Conservation (phyloP, 1,284 basidiomycete genomes). For the Taiwanofungus camphoratus region DNA sequence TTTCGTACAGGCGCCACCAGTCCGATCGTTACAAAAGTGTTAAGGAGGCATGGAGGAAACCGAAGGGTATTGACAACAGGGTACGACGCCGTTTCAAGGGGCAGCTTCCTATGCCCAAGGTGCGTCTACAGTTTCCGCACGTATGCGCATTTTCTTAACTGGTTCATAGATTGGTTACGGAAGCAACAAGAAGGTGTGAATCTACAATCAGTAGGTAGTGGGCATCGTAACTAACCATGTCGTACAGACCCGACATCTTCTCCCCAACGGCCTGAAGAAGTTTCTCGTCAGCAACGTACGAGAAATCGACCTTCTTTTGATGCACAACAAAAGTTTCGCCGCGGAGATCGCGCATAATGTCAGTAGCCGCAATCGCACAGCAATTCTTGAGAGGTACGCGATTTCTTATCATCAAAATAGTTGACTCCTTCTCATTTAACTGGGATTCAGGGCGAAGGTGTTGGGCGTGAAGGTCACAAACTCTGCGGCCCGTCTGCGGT, state of each 20-base stretch:
- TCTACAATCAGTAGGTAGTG: background rate
- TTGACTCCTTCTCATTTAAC: too few relatives aligned
- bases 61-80: constrained; percentile 96
- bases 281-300: constrained; percentile 89
- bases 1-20: constrained; percentile 78
- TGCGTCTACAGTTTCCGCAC: constrained; percentile 29
- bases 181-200: constrained; percentile 68
- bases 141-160: constrained; percentile 3
- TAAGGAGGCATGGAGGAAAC: constrained; percentile 97
- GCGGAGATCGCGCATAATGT: constrained; percentile 98
- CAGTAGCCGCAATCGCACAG: constrained; percentile 92
- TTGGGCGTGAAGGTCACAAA: constrained; percentile 95
- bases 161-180: constrained; percentile 68
- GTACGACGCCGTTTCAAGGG: constrained; percentile 96
- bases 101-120: constrained; percentile 92
- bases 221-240: background rate
- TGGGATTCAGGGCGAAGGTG: constrained; percentile 76
- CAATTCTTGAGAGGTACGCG: constrained; percentile 85
- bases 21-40: constrained; percentile 94
- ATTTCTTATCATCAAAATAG: background rate
- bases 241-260: constrained; percentile 79
- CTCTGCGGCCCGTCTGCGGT: constrained; percentile 89
- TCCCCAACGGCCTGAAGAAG: constrained; percentile 93
- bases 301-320: constrained; percentile 90
- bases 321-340: constrained; percentile 98